Conservation (phyloP, 306 rosid species). For the Alnus glutinosa region DNA sequence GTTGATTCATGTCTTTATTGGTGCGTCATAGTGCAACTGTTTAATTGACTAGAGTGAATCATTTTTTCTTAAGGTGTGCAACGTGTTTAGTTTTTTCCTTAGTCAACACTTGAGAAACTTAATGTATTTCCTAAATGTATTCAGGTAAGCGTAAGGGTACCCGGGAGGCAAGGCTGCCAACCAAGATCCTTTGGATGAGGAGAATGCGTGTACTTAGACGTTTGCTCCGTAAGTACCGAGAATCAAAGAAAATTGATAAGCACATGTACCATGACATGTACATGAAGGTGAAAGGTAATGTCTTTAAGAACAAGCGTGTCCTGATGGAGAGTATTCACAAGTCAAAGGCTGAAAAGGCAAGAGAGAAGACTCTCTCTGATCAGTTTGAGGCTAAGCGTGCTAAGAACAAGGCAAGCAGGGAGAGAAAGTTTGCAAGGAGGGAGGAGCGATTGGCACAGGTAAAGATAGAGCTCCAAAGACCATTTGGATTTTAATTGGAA, state of each 20-base stretch:
- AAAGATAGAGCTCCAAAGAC: background rate
- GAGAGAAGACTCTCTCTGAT: constrained; percentile 48
- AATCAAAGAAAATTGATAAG: constrained; percentile 47
- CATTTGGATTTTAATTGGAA: too few relatives aligned
- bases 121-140: background rate
- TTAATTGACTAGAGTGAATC: background rate
- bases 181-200: constrained; percentile 62
- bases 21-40: background rate
- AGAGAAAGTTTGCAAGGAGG: constrained; percentile 47
- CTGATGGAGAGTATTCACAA: constrained; percentile 58
- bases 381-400: constrained; percentile 55
- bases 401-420: constrained; percentile 54
- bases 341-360: constrained; percentile 55
- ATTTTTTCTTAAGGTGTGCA: background rate
- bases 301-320: constrained; percentile 54
- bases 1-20: background rate
- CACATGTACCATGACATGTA: constrained; percentile 59
- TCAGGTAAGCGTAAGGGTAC: constrained; percentile 69
- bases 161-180: constrained; percentile 63
- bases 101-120: background rate
- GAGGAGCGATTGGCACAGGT: constrained; percentile 52
- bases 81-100: background rate
- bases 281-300: constrained; percentile 57
- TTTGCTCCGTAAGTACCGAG: constrained; percentile 50
- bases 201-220: constrained; percentile 55